Conservation (phyloP, 768 basidiomycete genomes). For the Mycena vulgaris region DNA sequence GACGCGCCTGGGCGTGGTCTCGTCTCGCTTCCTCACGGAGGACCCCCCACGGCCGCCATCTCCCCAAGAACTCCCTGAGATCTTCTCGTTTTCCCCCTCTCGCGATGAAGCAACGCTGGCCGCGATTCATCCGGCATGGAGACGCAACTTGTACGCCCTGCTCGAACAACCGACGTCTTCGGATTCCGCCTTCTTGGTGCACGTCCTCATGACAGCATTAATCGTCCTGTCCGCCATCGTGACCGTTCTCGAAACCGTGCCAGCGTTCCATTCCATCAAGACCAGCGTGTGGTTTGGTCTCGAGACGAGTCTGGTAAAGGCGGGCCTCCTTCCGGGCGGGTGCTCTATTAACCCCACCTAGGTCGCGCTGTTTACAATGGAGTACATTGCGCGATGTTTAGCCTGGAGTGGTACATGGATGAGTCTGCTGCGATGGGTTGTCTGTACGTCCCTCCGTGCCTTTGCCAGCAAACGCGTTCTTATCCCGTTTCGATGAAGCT, state of each 20-base stretch:
- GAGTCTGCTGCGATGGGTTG: slow-evolving; percentile 73
- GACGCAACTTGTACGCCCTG: slow-evolving; percentile 75
- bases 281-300: slow-evolving; percentile 88
- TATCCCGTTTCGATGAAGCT: slow-evolving; percentile 54
- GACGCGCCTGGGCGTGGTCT: slow-evolving; percentile 44
- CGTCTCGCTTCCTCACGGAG: slow-evolving; percentile 62
- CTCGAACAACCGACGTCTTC: slow-evolving; percentile 89
- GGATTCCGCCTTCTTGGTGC: slow-evolving; percentile 74
- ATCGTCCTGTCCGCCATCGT: slow-evolving; percentile 84
- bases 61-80: slow-evolving; percentile 54
- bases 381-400: slow-evolving; percentile 80
- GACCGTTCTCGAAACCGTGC: slow-evolving; percentile 86
- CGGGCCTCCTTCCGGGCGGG: background rate
- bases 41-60: slow-evolving; percentile 47
- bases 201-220: slow-evolving; percentile 57
- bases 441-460: slow-evolving; percentile 64
- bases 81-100: slow-evolving; percentile 54
- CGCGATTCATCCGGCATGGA: slow-evolving; percentile 68
- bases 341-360: background rate
- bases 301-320: slow-evolving; percentile 78
- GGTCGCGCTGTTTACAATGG: slow-evolving; percentile 83
- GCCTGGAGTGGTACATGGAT: slow-evolving; percentile 84
- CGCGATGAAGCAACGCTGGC: slow-evolving; percentile 54
- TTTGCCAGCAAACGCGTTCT: slow-evolving; percentile 31
- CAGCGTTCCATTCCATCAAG: slow-evolving; percentile 78